Conservation (phyloP, 2,329 filamentous ascomycete species). For the Septoria linicola region DNA sequence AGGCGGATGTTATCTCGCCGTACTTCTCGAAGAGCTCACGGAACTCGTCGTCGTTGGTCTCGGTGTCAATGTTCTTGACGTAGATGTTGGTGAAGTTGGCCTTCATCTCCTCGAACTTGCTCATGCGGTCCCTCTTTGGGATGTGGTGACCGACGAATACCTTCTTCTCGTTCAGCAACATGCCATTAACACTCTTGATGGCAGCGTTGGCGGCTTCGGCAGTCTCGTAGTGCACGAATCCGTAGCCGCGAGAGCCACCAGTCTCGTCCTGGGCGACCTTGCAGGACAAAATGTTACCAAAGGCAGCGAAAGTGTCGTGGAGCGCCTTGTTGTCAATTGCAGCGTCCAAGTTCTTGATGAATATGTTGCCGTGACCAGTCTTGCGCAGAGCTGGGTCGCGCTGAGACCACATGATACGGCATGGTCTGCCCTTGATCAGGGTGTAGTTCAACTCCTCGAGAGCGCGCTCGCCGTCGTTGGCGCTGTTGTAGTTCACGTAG, state of each 20-base stretch:
- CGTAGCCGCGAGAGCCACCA: slow-evolving; percentile 96
- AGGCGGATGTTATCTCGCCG: slow-evolving; percentile 93
- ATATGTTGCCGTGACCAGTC: slow-evolving; percentile 98
- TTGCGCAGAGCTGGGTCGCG: slow-evolving; percentile 98
- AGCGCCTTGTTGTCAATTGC: slow-evolving; percentile 99
- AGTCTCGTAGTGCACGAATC: slow-evolving; percentile 99
- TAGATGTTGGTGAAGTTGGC: slow-evolving; percentile 99
- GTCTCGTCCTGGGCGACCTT: slow-evolving; percentile 98
- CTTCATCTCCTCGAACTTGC: slow-evolving; percentile 99
- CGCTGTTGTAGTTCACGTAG: slow-evolving; percentile 99
- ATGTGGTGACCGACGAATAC: slow-evolving; percentile 99
- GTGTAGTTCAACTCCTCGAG: slow-evolving; percentile 99
- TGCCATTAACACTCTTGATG: slow-evolving; percentile 99
- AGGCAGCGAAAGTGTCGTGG: slow-evolving; percentile 97
- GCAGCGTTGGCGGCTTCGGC: slow-evolving; percentile 94
- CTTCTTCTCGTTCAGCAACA: slow-evolving; percentile 99
- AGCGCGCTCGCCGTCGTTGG: slow-evolving; percentile 92
- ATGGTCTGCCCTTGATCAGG: slow-evolving; percentile 95
- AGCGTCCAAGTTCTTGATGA: slow-evolving; percentile 99
- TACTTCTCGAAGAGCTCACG: slow-evolving; percentile 87
- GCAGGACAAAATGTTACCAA: slow-evolving; percentile 98
- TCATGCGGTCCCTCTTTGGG: slow-evolving; percentile 99
- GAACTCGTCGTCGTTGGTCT: slow-evolving; percentile 91
- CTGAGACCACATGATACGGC: slow-evolving; percentile 99
- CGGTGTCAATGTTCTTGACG: slow-evolving; percentile 91